Conservation (phyloP, 148 eudicot genomes). For the Polygonum aviculare region DNA sequence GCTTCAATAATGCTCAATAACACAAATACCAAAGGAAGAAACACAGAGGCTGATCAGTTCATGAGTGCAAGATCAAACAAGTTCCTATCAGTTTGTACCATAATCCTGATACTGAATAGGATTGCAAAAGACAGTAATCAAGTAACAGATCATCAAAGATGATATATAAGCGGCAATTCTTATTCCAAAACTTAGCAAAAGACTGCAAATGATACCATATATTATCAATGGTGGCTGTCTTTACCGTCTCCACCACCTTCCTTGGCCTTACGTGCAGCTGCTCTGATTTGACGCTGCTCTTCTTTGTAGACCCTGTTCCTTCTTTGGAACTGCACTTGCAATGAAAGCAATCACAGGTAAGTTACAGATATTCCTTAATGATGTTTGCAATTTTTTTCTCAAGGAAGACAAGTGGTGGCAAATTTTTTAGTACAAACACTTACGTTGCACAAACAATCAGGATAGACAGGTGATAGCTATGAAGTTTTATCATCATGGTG, state of each 20-base stretch:
- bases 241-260: slow-evolving; percentile 37
- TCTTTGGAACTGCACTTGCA: slow-evolving; percentile 64
- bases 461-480: neutral
- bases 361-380: neutral
- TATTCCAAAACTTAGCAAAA: slow-evolving; percentile 6
- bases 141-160: neutral
- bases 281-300: slow-evolving; percentile 92
- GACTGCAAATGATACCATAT: neutral
- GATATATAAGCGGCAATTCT: neutral
- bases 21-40: neutral
- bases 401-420: neutral
- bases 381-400: neutral
- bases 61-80: neutral
- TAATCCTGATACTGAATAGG: slow-evolving; percentile 1
- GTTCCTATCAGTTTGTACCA: neutral
- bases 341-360: neutral
- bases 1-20: slow-evolving; percentile 5
- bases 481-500: neutral
- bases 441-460: neutral
- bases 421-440: neutral
- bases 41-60: neutral
- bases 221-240: slow-evolving; percentile 9
- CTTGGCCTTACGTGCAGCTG: slow-evolving; percentile 71
- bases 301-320: slow-evolving; percentile 91
- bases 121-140: slow-evolving; percentile 1